Percentiles rank a stretch among this genome's conserved stretches.
Evolutionary conservation across 2,329 filamentous ascomycete species (phyloP).

Genomic region (Chrysoporthe deuterocubensis): DNA sequence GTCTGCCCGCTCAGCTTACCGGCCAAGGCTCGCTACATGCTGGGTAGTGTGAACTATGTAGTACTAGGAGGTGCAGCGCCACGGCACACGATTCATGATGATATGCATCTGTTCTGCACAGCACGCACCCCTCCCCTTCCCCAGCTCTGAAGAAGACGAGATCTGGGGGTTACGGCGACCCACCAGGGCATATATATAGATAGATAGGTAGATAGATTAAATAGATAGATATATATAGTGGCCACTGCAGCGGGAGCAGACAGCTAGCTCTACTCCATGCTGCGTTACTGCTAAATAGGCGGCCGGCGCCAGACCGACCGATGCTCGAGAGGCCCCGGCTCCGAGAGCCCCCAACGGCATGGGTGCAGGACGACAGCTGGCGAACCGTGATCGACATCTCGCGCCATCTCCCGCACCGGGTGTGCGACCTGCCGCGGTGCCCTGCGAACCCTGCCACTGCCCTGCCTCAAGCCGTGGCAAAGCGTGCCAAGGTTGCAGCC

Average conservation of each 20-base stretch:
- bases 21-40: too few relatives aligned
- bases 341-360: not conserved
- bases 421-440: not conserved
- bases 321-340: too few relatives aligned
- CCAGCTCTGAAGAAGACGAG: not conserved
- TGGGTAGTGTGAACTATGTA: too few relatives aligned
- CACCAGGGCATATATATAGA: not conserved
- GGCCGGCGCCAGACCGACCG: not conserved
- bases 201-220: too few relatives aligned
- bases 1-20: not conserved
- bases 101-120: not conserved
- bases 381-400: not conserved
- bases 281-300: not conserved
- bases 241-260: too few relatives aligned
- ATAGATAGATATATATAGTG: too few relatives aligned
- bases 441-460: not conserved
- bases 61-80: too few relatives aligned
- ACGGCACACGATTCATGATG: too few relatives aligned
- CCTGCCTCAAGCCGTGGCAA: not conserved
- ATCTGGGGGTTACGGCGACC: not conserved
- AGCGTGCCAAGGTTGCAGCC: not conserved
- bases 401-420: not conserved
- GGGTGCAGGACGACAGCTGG: not conserved
- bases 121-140: not conserved
- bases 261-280: too few relatives aligned